Evolutionary conservation across 1,284 basidiomycete genomes (phyloP).

Genomic region (Leccinum insolens): DNA sequence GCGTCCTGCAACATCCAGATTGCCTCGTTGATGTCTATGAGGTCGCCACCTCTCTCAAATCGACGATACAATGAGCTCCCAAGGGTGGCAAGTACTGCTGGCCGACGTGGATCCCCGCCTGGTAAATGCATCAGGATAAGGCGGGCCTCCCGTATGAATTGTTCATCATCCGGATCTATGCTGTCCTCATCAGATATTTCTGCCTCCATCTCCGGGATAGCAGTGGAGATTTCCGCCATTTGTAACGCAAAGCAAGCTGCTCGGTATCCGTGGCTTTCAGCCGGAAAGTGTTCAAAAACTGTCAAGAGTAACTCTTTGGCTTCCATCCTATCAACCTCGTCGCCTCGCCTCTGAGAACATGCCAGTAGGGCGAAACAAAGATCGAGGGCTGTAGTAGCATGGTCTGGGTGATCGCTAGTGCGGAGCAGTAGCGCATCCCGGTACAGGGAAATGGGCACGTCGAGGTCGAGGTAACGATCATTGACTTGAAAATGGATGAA

Average conservation of each 20-base stretch:
- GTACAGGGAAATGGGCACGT: not conserved
- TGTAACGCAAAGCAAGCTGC: not conserved
- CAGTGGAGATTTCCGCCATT: not conserved
- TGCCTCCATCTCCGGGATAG: not conserved
- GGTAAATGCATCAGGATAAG: not conserved
- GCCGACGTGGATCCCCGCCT: not conserved
- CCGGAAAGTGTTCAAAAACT: not conserved
- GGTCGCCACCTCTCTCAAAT: not conserved
- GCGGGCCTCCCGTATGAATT: not conserved
- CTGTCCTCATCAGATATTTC: not conserved
- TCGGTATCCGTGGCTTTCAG: not conserved
- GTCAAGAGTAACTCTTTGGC: not conserved
- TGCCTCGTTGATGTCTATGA: not conserved
- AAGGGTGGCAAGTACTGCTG: not conserved
- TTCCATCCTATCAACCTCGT: too few species aligned
- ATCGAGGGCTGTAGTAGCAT: not conserved
- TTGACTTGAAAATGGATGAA: not conserved
- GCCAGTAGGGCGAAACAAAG: not conserved
- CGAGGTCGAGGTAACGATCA: not conserved
- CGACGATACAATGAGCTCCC: not conserved
- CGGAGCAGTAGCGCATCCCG: not conserved
- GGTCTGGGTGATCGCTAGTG: not conserved
- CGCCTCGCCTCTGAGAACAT: not conserved
- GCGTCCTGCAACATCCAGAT: not conserved
- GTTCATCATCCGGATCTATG: not conserved